Percentiles rank a stretch among this genome's conserved stretches.
Evolutionary conservation across 176 grass and related monocot species (phyloP).

Genomic region (Triticum turgidum): DNA sequence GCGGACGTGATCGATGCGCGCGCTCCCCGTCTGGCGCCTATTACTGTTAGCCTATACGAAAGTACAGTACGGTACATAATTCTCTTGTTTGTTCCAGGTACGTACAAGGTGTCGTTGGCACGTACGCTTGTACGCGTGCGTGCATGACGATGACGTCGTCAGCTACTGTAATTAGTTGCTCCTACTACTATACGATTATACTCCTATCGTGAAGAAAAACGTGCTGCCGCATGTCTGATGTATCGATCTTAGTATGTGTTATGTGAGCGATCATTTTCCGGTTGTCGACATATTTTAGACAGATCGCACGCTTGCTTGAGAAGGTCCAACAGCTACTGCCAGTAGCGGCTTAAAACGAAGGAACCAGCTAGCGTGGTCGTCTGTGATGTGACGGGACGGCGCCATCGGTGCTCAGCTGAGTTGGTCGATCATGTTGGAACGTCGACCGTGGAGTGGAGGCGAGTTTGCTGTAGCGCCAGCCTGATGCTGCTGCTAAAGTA

Average conservation of each 20-base stretch:
- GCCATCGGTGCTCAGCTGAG: neutral
- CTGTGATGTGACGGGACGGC: neutral
- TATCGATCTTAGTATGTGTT: neutral
- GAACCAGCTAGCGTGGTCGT: neutral
- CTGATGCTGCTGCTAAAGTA: neutral
- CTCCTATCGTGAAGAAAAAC: neutral
- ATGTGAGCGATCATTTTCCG: neutral
- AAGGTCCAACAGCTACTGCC: neutral
- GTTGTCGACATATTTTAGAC: neutral
- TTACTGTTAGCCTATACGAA: too few species aligned
- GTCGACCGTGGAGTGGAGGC: neutral
- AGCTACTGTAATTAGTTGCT: neutral
- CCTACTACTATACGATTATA: neutral
- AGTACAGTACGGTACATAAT: neutral
- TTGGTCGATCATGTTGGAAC: neutral
- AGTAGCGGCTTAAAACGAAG: too few species aligned
- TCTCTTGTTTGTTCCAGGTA: neutral
- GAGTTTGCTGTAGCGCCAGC: neutral
- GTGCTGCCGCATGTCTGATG: neutral
- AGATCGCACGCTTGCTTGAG: neutral
- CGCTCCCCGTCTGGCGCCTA: neutral
- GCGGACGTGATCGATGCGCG: slow-evolving; percentile 25
- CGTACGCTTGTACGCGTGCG: neutral
- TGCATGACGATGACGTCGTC: neutral
- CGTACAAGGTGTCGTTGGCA: neutral